phyloP scores from a whole-genome alignment of 352 stramenopile genomes.

The Elongisporangium undulatum region DNA sequence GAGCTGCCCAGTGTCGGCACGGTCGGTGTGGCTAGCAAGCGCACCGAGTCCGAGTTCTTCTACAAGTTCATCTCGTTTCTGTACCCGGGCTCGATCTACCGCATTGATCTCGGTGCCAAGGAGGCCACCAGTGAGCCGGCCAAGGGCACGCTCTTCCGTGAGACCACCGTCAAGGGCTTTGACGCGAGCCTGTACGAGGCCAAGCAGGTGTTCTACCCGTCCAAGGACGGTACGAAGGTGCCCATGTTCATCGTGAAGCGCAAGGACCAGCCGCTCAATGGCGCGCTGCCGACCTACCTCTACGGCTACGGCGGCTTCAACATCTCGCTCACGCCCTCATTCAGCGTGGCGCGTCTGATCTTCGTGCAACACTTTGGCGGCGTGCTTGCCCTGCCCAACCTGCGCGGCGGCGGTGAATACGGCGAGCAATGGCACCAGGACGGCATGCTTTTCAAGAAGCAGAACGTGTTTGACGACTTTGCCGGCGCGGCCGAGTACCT shows the following conservation, averaged over 20 bases:
- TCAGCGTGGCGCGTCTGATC: slow-evolving; percentile 83
- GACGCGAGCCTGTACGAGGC: slow-evolving; percentile 76
- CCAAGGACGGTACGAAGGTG: slow-evolving; percentile 93
- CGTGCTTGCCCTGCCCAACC: slow-evolving; percentile 91
- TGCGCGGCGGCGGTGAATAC: slow-evolving; percentile 93
- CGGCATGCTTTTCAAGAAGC: slow-evolving; percentile 91
- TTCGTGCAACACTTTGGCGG: slow-evolving; percentile 91
- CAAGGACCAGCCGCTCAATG: slow-evolving; percentile 71
- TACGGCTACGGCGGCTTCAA: slow-evolving; percentile 97
- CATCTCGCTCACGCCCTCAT: slow-evolving; percentile 90
- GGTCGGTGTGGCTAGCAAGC: slow-evolving; percentile 63
- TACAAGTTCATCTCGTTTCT: slow-evolving; percentile 89
- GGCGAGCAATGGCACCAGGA: slow-evolving; percentile 90
- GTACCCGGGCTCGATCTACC: slow-evolving; percentile 77
- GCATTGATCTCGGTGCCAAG: slow-evolving; percentile 42
- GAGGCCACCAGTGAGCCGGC: too few species aligned
- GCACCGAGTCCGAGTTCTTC: slow-evolving; percentile 80
- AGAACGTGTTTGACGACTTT: slow-evolving; percentile 96
- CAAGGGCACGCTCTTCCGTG: slow-evolving; percentile 49
- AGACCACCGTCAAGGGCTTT: slow-evolving; percentile 84
- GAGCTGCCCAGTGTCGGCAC: slow-evolving; percentile 62
- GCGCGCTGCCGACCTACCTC: slow-evolving; percentile 87
- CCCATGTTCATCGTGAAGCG: slow-evolving; percentile 94
- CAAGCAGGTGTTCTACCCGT: slow-evolving; percentile 86
- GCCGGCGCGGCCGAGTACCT: slow-evolving; percentile 92